Base-by-base conservation (phyloP, 352 stramenopile species). In the Globisporangium lucens region DNA sequence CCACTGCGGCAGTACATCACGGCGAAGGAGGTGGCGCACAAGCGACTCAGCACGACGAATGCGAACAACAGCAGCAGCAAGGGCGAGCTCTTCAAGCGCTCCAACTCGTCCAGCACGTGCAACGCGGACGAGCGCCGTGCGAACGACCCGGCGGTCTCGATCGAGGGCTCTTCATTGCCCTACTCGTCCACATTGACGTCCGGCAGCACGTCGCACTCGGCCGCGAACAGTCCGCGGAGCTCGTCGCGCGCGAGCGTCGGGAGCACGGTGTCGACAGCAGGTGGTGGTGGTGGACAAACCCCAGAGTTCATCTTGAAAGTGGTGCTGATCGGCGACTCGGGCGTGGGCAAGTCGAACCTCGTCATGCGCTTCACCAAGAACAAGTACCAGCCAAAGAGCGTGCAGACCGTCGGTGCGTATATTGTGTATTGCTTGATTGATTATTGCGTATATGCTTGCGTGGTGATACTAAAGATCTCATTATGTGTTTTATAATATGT, bases 281-380 rank as follows among this genome's bases (percentile, higher is more conserved):
- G 27, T n/a, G 68, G 51, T 4, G 10, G 9, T 9, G 2, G 36
- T 12, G 38, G 38, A 46, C 52, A 38, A 13, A 63, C 75, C n/a
- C 68, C 67, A n/a, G 76, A 91, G 61, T 87, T 80, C 58, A 90
- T 90, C 59, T 76, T 96, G 49, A 97, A 97, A 69, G 86, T 97
- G 35, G 86, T 97, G 66, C 83, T 95, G 41, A 96, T 96, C 52
- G 89, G 89, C 52, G 85, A 97, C 74, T 96, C 89, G 47, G 81
- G 84, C 63, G 89, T 97, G 12, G 89, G 89, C 66, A 97, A 97
- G 67, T 93, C 85, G 35, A 95, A 95, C 63, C 81, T 97, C 56
- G 83, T 97, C 51, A 78, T 90, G 77, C 85, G 87, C 60, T 96
- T 97, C 65, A 93, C 88, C 61, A 95, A 97, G 78, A 95, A 94